phyloP scores from a whole-genome alignment of 148 eudicot genomes.

The Cornus florida region DNA sequence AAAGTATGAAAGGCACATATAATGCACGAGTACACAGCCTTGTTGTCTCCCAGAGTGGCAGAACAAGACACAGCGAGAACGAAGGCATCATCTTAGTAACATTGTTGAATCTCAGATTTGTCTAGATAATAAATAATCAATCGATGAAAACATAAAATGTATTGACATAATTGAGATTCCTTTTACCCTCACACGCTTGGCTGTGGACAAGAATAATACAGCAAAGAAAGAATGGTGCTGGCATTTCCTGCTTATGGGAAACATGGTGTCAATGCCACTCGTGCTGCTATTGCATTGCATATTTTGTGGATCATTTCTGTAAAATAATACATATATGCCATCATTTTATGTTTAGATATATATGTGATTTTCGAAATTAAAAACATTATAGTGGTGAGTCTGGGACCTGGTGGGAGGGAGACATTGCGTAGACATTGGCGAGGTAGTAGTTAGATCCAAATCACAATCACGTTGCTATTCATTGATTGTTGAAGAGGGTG shows the following conservation, averaged over 20 bases:
- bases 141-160: too few species aligned
- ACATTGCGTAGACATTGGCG: not conserved
- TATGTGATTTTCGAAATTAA: not conserved
- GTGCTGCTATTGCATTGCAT: not conserved
- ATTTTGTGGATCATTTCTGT: not conserved
- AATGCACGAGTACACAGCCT: not conserved
- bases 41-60: not conserved
- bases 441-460: not conserved
- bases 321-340: not conserved
- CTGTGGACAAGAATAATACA: not conserved
- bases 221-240: not conserved
- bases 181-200: too few species aligned
- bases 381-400: not conserved
- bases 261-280: not conserved
- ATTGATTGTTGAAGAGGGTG: not conserved
- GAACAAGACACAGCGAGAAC: not conserved
- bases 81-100: not conserved
- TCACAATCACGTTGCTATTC: not conserved
- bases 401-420: not conserved
- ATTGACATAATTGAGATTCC: too few species aligned
- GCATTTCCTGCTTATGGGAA: not conserved
- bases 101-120: not conserved
- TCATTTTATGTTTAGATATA: not conserved
- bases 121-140: not conserved
- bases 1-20: not conserved